Evolutionary conservation across 176 grass and related monocot genomes (phyloP).

Genomic region (Guadua angustifolia): DNA sequence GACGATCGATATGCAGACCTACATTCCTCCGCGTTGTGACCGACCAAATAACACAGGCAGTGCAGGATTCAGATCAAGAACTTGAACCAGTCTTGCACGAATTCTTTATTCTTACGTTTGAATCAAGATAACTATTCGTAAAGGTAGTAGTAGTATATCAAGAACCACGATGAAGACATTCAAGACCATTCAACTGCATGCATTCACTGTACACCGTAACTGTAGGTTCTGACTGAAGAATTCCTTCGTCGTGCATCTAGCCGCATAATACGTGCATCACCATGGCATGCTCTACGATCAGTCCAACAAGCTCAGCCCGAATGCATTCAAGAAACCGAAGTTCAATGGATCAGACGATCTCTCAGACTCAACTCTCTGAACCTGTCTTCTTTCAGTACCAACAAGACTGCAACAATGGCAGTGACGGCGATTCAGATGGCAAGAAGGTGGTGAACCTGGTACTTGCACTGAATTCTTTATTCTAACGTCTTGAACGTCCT

Average conservation of each 20-base stretch:
- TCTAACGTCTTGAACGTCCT: conserved; percentile 19
- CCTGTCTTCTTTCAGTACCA: not conserved
- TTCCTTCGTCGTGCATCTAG: not conserved
- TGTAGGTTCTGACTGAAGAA: not conserved
- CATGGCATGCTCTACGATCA: not conserved
- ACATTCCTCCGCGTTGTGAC: not conserved
- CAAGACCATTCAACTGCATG: not conserved
- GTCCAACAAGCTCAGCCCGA: not conserved
- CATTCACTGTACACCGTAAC: not conserved
- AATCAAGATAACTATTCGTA: conserved; percentile 16
- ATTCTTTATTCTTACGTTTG: not conserved
- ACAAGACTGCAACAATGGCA: not conserved
- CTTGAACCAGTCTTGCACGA: conserved; percentile 27
- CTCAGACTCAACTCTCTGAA: not conserved
- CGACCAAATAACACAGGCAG: not conserved
- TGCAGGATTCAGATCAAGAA: not conserved
- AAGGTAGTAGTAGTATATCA: not conserved
- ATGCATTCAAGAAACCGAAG: too few species aligned
- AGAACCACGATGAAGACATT: conserved; percentile 6
- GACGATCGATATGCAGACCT: conserved; percentile 25
- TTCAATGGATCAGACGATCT: too few species aligned
- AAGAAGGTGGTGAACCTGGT: conserved; percentile 28
- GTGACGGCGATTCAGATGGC: conserved; percentile 5
- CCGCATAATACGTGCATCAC: conserved; percentile 31
- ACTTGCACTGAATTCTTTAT: conserved; percentile 19